Conservation (phyloP, 768 basidiomycete genomes). For the Coprinopsis cinerea region DNA sequence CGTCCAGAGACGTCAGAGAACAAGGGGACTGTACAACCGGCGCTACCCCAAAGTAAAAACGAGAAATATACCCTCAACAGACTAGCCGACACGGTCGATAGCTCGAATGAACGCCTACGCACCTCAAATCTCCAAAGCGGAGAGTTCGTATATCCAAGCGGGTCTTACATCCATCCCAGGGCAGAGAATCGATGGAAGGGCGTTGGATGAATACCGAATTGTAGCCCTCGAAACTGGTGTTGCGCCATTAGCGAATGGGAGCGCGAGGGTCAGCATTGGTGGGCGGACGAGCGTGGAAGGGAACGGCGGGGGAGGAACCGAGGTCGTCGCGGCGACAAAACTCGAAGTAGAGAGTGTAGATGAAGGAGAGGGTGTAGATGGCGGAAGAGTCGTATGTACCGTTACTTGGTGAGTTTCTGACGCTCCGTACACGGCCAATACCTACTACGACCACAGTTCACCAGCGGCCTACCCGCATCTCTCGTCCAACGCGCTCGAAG, state of each 20-base stretch:
- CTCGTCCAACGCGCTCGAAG: slow-evolving; percentile 59
- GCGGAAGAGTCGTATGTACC: slow-evolving; percentile 57
- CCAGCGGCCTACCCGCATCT: slow-evolving; percentile 75
- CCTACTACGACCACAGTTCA: slow-evolving; percentile 69
- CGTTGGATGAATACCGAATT: slow-evolving; percentile 57
- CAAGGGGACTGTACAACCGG: no score
- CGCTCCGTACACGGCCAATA: slow-evolving; percentile 14
- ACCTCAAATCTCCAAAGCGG: slow-evolving; percentile 61
- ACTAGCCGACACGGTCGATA: no score
- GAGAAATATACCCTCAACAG: no score
- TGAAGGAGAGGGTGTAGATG: slow-evolving; percentile 42
- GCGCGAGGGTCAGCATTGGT: slow-evolving; percentile 71
- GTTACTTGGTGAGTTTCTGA: slow-evolving; percentile 70
- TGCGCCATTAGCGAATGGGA: slow-evolving; percentile 79
- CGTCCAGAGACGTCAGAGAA: no score
- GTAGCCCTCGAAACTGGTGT: slow-evolving; percentile 74
- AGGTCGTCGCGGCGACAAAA: slow-evolving; percentile 72
- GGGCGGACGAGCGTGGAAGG: slow-evolving; percentile 18
- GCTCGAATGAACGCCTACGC: no score
- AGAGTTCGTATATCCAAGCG: slow-evolving; percentile 68
- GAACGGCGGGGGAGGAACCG: slow-evolving; percentile 52
- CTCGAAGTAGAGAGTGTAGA: slow-evolving; percentile 66
- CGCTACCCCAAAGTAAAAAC: no score
- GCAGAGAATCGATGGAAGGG: slow-evolving; percentile 73
- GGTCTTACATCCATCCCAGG: slow-evolving; percentile 56